Evolutionary conservation across 352 stramenopile genomes (phyloP).

Genomic region (Globisporangium sylvaticum): DNA sequence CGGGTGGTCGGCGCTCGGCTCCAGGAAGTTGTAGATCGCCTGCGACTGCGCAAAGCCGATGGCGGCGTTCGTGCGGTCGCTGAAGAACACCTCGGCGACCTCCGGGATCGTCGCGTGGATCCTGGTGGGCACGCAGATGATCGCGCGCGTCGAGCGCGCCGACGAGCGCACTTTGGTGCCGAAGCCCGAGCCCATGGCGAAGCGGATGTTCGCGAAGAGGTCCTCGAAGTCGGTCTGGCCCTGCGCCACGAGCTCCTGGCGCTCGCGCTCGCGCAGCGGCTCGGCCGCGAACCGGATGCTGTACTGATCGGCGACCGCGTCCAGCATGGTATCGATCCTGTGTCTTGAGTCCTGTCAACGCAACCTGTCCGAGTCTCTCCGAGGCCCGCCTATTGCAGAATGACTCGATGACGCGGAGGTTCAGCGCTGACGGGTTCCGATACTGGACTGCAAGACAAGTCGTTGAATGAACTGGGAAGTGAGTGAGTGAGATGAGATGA

Average conservation of each 20-base stretch:
- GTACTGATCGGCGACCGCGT: slow-evolving; percentile 10
- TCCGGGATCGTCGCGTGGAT: slow-evolving; percentile 51
- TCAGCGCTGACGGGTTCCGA: neutral
- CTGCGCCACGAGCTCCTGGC: slow-evolving; percentile 32
- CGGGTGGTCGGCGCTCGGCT: slow-evolving; percentile 38
- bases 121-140: slow-evolving; percentile 34
- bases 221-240: slow-evolving; percentile 24
- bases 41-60: slow-evolving; percentile 64
- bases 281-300: slow-evolving; percentile 33
- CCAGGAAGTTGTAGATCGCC: slow-evolving; percentile 48
- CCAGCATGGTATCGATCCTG: neutral
- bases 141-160: slow-evolving; percentile 47
- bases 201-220: slow-evolving; percentile 43
- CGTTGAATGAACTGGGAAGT: neutral
- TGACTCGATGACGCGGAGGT: neutral
- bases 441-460: neutral
- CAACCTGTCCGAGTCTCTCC: neutral
- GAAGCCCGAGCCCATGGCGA: slow-evolving; percentile 34
- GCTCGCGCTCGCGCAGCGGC: slow-evolving; percentile 31
- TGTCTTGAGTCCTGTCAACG: neutral
- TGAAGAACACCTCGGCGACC: slow-evolving; percentile 57
- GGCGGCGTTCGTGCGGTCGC: slow-evolving; percentile 51
- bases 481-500: neutral
- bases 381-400: neutral
- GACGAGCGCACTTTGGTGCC: slow-evolving; percentile 48